phyloP scores from a whole-genome alignment of 2,329 filamentous ascomycete genomes.

The Fonsecaea nubica region DNA sequence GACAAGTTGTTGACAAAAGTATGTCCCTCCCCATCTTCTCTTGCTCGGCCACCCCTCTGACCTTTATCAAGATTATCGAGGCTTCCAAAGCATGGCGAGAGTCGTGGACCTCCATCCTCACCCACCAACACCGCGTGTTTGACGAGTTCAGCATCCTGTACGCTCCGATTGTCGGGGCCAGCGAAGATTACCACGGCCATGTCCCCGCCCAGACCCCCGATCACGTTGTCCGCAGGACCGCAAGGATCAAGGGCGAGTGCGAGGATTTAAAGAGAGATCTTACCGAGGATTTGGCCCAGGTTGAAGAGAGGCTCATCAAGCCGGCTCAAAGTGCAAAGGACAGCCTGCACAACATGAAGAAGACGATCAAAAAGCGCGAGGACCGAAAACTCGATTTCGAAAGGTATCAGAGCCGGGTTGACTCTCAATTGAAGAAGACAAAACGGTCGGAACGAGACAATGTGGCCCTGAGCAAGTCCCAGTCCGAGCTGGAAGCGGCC shows the following conservation, averaged over 20 bases:
- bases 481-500: conserved; percentile 70
- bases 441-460: conserved; percentile 77
- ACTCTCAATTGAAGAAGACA: conserved; percentile 72
- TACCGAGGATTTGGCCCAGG: conserved; percentile 71
- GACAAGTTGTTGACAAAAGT: conserved; percentile 77
- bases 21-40: conserved; percentile 39
- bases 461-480: conserved; percentile 70
- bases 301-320: conserved; percentile 72
- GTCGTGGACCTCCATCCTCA: conserved; percentile 75
- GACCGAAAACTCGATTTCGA: conserved; percentile 85
- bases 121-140: conserved; percentile 70
- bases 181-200: conserved; percentile 62
- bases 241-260: conserved; percentile 70
- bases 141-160: conserved; percentile 75
- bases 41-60: conserved; percentile 26
- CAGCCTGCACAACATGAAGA: conserved; percentile 73
- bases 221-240: conserved; percentile 68
- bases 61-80: conserved; percentile 68
- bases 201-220: conserved; percentile 67
- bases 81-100: conserved; percentile 78
- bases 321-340: conserved; percentile 74
- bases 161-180: conserved; percentile 74
- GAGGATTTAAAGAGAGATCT: conserved; percentile 74
- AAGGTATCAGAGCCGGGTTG: conserved; percentile 73
- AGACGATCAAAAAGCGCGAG: conserved; percentile 83